These are phyloP conservation scores for Clavaria fumosa DNA, from an alignment of 768 basidiomycete species.

Conservation along the genomic window DNA sequence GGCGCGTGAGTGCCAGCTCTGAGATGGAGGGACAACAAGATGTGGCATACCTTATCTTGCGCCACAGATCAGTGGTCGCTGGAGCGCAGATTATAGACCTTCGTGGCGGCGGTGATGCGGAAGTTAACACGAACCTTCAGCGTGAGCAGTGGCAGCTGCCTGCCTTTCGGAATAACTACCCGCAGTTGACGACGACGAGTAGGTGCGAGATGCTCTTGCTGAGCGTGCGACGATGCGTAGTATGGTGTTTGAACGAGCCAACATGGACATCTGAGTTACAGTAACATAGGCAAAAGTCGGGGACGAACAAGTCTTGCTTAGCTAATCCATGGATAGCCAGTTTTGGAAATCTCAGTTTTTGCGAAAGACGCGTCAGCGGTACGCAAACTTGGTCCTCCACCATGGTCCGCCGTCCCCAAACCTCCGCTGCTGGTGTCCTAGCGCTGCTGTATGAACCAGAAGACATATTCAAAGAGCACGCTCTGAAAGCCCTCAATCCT, in stretches of 20 bases:
- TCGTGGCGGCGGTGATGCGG: not conserved
- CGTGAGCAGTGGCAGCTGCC: slow-evolving; percentile 48
- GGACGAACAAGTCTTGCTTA: no score
- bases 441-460: slow-evolving; percentile 86
- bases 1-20: slow-evolving; percentile 41
- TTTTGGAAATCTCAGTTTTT: slow-evolving; percentile 9
- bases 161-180: slow-evolving; percentile 34
- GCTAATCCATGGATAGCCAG: no score
- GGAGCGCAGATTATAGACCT: slow-evolving; percentile 9
- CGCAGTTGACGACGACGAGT: slow-evolving; percentile 18
- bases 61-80: slow-evolving; percentile 75
- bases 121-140: slow-evolving; percentile 30
- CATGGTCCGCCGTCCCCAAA: slow-evolving; percentile 62
- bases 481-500: slow-evolving; percentile 64
- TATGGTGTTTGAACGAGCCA: not conserved
- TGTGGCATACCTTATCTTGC: slow-evolving; percentile 62
- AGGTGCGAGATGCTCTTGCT: slow-evolving; percentile 23
- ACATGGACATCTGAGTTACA: slow-evolving; percentile 14
- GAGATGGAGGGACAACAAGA: slow-evolving; percentile 9
- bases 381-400: slow-evolving; percentile 8
- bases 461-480: slow-evolving; percentile 77
- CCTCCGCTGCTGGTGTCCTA: slow-evolving; percentile 80
- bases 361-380: no score
- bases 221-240: slow-evolving; percentile 33
- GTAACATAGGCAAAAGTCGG: no score